Evolutionary conservation across 2,329 filamentous ascomycete species (phyloP).

Genomic region (Parafenestella ontariensis): DNA sequence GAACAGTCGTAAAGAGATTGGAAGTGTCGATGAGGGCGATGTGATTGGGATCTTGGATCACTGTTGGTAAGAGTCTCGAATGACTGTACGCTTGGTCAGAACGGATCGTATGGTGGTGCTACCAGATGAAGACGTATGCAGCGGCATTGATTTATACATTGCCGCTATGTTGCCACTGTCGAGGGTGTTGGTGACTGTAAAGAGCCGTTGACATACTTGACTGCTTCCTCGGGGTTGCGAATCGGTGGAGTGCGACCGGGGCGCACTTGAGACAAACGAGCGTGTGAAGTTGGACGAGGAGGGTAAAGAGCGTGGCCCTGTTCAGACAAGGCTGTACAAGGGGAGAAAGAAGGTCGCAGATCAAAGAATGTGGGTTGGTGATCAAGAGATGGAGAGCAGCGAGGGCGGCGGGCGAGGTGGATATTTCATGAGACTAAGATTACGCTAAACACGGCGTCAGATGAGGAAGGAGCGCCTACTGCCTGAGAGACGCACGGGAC

Average conservation of each 20-base stretch:
- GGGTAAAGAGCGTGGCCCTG: constrained; percentile 34
- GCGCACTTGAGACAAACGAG: constrained; percentile 28
- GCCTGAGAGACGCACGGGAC: background rate
- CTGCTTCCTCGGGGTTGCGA: constrained; percentile 5
- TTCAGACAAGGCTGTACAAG: constrained; percentile 29
- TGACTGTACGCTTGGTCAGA: constrained; percentile 21
- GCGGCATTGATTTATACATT: constrained; percentile 13
- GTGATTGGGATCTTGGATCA: constrained; percentile 16
- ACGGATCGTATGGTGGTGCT: background rate
- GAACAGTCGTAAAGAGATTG: constrained; percentile 10
- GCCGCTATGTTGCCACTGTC: constrained; percentile 3
- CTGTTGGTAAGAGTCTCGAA: constrained; percentile 5
- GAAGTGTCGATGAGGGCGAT: constrained; percentile 6
- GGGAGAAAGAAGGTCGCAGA: constrained; percentile 22
- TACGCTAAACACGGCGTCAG: constrained; percentile 11
- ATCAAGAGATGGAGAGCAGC: constrained; percentile 17
- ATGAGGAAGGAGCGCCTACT: constrained; percentile 12
- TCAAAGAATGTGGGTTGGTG: constrained; percentile 30
- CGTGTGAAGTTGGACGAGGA: constrained; percentile 22
- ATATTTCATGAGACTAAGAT: constrained; percentile 17
- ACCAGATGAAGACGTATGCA: background rate
- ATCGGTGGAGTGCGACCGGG: constrained; percentile 19
- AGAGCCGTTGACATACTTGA: constrained; percentile 17
- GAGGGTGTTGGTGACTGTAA: constrained; percentile 1
- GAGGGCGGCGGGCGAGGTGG: constrained; percentile 13